Evolutionary conservation across 2,329 filamentous ascomycete species (phyloP).

Genomic region (Pseudogymnoascus sp.): DNA sequence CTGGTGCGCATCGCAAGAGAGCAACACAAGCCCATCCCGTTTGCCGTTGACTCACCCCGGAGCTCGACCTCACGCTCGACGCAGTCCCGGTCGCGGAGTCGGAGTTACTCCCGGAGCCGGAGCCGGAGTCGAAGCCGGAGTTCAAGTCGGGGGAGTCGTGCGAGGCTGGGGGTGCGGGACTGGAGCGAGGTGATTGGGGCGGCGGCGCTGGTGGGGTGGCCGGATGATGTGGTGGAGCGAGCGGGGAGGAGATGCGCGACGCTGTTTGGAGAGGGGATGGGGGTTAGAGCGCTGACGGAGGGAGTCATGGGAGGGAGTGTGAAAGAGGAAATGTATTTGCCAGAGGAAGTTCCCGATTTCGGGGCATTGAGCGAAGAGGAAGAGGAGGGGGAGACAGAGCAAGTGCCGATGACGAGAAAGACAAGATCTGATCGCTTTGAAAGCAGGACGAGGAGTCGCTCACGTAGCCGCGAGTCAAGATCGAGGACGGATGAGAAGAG

Average conservation of each 20-base stretch:
- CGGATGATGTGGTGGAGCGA: constrained; percentile 52
- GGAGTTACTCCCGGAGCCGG: not conserved
- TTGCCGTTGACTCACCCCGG: not conserved
- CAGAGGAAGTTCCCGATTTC: constrained; percentile 14
- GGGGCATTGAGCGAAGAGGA: not conserved
- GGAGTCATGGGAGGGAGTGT: constrained; percentile 18
- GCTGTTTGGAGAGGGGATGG: constrained; percentile 67
- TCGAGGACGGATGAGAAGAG: not conserved
- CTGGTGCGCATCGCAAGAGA: constrained; percentile 38
- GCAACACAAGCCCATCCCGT: constrained; percentile 12
- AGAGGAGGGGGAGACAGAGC: not conserved
- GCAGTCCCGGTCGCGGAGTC: not conserved
- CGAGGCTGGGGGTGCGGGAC: constrained; percentile 46
- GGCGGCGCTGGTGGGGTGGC: constrained; percentile 61
- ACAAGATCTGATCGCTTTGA: not conserved
- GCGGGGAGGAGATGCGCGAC: constrained; percentile 65
- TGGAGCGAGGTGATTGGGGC: constrained; percentile 82
- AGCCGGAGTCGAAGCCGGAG: not conserved
- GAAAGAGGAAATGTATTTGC: constrained; percentile 18
- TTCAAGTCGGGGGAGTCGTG: constrained; percentile 14
- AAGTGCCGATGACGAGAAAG: not conserved
- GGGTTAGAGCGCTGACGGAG: constrained; percentile 48
- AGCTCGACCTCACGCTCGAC: not conserved
- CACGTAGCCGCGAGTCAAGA: not conserved
- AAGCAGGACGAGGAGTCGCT: constrained; percentile 4